These are phyloP conservation scores for Paraglomus brasilianum DNA, from an alignment of 192 early-diverging fungal species.

Conservation along the genomic window DNA sequence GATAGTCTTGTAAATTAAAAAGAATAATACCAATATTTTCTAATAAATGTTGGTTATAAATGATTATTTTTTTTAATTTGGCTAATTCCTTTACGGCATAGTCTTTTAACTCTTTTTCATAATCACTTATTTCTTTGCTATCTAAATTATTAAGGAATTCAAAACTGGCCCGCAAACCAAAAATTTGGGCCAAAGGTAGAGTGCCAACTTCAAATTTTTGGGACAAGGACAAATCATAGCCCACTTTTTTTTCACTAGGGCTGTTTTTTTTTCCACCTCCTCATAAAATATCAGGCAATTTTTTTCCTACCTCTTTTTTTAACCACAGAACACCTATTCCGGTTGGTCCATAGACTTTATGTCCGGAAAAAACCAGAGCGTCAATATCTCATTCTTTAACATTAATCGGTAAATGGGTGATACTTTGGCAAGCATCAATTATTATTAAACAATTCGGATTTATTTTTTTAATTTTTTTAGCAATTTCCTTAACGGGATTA, in stretches of 20 bases:
- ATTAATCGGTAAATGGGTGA: slow-evolving; percentile 21
- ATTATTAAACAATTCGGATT: slow-evolving; percentile 23
- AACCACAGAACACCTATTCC: slow-evolving; percentile 17
- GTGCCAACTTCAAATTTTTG: slow-evolving; percentile 27
- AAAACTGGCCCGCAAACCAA: slow-evolving; percentile 13
- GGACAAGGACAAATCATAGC: background rate
- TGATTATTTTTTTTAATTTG: slow-evolving; percentile 23
- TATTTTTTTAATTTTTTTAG: slow-evolving; percentile 26
- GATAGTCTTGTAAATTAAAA: slow-evolving; percentile 23
- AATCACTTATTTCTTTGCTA: background rate
- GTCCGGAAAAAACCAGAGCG: slow-evolving; percentile 25
- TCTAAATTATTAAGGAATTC: slow-evolving; percentile 18
- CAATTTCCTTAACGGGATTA: slow-evolving; percentile 22
- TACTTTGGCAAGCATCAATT: slow-evolving; percentile 26
- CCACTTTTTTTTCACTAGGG: slow-evolving; percentile 5
- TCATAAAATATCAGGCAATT: slow-evolving; percentile 22
- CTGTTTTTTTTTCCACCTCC: slow-evolving; percentile 12
- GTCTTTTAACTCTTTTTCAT: slow-evolving; percentile 26
- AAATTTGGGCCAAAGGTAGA: slow-evolving; percentile 17
- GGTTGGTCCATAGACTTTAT: slow-evolving; percentile 22
- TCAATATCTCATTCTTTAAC: slow-evolving; percentile 22
- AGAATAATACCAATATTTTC: slow-evolving; percentile 9
- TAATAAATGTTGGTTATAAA: slow-evolving; percentile 15
- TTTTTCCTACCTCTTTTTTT: slow-evolving; percentile 7
- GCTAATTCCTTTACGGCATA: slow-evolving; percentile 7